Base-by-base conservation (phyloP, 257 asterid genomes). In the Linaria vulgaris region DNA sequence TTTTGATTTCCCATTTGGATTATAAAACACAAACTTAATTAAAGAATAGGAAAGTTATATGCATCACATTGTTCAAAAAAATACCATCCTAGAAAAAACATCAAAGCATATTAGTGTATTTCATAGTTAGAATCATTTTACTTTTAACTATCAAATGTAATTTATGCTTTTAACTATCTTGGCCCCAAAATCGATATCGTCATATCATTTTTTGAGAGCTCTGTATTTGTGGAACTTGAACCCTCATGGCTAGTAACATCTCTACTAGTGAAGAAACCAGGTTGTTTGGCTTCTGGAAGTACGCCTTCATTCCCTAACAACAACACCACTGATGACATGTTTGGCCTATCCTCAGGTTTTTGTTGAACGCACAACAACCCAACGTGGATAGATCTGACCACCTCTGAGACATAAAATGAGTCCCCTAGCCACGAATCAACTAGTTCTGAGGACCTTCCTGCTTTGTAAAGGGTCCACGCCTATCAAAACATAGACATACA, bases 281-380 rank as follows among this genome's bases (percentile, higher is more conserved):
- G 62, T 9, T 57, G 62, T 8, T 34, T 57, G 8, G 47, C 47
- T 34, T 11, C 23, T 8, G 62, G 48, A 17, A 31, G 23, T n/a
- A 34, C 48, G 17, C 47, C 44, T 34, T 57, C 62, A 16, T 57
- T 57, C 17, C 27, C 41, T 16, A 57, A 22, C 62, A 57, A 31
- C 47, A n/a, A 25, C 10, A 57, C 46, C 9, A 57, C 62, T 11
- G 44, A 16, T 17, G 62, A 57, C 30, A 57, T 57, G 22, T 16
- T 57, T 13, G 62, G 62, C 44, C 62, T 34, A 57, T 57, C 60
- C 5, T 57, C 62, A 5, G 62, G 62, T 14, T 34, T 57, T 57
- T 57, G 62, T 57, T 57, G 62, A 27, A 57, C 62, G 14, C 62
- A 57, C 38, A 57, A 34, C 37, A 57, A 12, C 31, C 47, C 48